phyloP scores from a whole-genome alignment of 2,329 filamentous ascomycete genomes.

The Orbilia brochopaga region DNA sequence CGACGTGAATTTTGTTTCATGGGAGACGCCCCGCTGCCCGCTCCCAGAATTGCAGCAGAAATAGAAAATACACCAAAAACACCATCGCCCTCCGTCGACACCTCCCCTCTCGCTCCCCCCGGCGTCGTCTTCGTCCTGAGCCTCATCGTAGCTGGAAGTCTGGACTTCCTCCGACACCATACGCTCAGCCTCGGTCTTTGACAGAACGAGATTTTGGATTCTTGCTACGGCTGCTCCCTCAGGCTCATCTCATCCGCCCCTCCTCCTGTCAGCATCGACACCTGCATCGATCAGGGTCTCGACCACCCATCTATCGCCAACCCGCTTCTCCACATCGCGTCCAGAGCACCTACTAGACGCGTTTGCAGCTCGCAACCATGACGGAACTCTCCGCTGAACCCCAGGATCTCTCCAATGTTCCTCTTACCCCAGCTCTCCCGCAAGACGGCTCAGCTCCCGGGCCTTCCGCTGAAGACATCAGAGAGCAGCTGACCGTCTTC shows the following conservation, averaged over 20 bases:
- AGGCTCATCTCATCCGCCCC: conserved; percentile 18
- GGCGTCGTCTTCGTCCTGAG: conserved; percentile 23
- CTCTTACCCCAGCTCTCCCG: conserved; percentile 47
- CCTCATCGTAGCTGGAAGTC: conserved; percentile 37
- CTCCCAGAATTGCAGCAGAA: conserved; percentile 32
- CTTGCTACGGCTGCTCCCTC: conserved; percentile 7
- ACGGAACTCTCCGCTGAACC: conserved; percentile 40
- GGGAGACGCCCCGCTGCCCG: not conserved
- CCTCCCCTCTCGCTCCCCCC: conserved; percentile 10
- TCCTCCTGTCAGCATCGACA: conserved; percentile 4
- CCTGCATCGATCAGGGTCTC: conserved; percentile 3
- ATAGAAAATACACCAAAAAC: conserved; percentile 13
- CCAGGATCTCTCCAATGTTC: conserved; percentile 47
- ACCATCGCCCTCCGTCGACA: not conserved
- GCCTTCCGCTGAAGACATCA: conserved; percentile 59
- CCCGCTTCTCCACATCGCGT: conserved; percentile 1
- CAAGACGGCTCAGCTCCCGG: conserved; percentile 32
- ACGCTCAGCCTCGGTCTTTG: conserved; percentile 41
- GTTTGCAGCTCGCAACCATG: conserved; percentile 16
- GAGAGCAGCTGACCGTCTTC: conserved; percentile 87
- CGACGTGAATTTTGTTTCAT: conserved; percentile 46
- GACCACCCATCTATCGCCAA: conserved; percentile 3
- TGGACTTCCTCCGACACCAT: conserved; percentile 44
- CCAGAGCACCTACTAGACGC: conserved; percentile 1
- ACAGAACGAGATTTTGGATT: conserved; percentile 47